Evolutionary conservation across 2,329 filamentous ascomycete species (phyloP), one percentile per base, ranked within the genome.

Genomic region (Penicillium freii): DNA sequence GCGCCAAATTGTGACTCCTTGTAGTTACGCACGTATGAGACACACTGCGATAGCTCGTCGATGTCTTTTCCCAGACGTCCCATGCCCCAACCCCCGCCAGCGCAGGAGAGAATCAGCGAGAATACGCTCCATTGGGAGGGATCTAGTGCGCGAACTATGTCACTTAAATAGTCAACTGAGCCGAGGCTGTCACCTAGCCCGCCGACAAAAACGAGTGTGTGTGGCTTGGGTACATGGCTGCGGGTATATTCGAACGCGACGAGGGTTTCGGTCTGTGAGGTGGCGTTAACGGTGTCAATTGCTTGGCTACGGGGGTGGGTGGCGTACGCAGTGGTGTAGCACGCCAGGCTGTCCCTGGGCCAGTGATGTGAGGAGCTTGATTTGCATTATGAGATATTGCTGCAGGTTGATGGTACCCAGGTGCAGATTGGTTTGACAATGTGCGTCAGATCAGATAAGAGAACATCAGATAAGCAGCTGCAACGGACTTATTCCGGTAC

Each of bases 161-260:
- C 67, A 43, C 75, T 68, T 4, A 83, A 73, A 67, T 84, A 87
- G 9, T 74, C 67, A 9, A 84, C 81, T 4, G 78, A 81, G 44
- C 80, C 76, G 48, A 83, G 75, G 9, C 81, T 82, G 66, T 87
- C 84, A 45, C 75, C 77, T 36, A 87, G 75, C 33, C 84, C 84
- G 55, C 81, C 83, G 48, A 86, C 74, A 71, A 82, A 85, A 60
- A 86, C 65, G 40, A 86, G 70, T 5, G 78, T 82, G 69, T 84
- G 67, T 13, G 73, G 72, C 59, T 75, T 75, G 5, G 48, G 50
- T 57, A 64, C 54, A 49, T 66, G 44, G 31, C 63, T 59, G 56
- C 61, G 59, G 21, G 64, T 68, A 54, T 75, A 74, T 64, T 77
- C 75, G 62, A 77, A 77, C 3, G 74, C 68, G 45, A 72, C 66